A percentile compares a stretch with the other conserved stretches of the same genome.
Evolutionary conservation across 108 stramenopile species (phyloP).

Genomic region (Epithemia pelagica): DNA sequence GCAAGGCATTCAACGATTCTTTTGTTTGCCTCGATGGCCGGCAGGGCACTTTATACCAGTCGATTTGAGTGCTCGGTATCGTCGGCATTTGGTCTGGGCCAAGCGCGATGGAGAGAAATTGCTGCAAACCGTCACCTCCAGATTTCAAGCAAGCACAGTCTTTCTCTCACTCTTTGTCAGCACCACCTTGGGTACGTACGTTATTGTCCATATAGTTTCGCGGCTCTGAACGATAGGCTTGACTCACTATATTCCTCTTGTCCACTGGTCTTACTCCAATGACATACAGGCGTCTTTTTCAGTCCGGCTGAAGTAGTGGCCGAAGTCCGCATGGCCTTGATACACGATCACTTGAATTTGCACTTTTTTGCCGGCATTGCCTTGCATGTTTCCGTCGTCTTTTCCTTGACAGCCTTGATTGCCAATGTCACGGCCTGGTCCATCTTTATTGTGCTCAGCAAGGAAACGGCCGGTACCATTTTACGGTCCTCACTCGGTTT

Average conservation of each 20-base stretch:
- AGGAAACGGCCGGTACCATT: slow-evolving; percentile 19
- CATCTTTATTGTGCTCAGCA: slow-evolving; percentile 18
- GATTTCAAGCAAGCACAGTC: slow-evolving; percentile 24
- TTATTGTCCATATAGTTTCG: no score
- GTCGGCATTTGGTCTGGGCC: slow-evolving; percentile 26
- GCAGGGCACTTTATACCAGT: slow-evolving; percentile 9
- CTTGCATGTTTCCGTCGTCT: slow-evolving; percentile 16
- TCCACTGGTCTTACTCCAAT: no score
- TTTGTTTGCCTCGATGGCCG: neutral
- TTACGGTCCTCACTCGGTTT: slow-evolving; percentile 23
- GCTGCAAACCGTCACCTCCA: slow-evolving; percentile 12
- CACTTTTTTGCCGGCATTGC: slow-evolving; percentile 21
- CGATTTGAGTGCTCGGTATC: slow-evolving; percentile 20
- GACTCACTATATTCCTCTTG: no score
- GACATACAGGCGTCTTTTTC: slow-evolving; percentile 18
- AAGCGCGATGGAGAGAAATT: slow-evolving; percentile 19
- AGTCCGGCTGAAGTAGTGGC: slow-evolving; percentile 20
- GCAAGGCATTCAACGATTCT: neutral
- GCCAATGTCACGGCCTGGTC: slow-evolving; percentile 33
- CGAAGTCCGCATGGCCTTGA: slow-evolving; percentile 12
- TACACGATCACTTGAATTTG: slow-evolving; percentile 8
- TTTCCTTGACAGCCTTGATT: slow-evolving; percentile 19
- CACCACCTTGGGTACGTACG: slow-evolving; percentile 14
- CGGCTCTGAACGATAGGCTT: no score
- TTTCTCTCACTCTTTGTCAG: slow-evolving; percentile 29